Percentiles rank a stretch among this genome's conserved stretches.
These are phyloP conservation scores for Solanum neorickii DNA, from an alignment of 257 asterid genomes.

Conservation along the genomic window DNA sequence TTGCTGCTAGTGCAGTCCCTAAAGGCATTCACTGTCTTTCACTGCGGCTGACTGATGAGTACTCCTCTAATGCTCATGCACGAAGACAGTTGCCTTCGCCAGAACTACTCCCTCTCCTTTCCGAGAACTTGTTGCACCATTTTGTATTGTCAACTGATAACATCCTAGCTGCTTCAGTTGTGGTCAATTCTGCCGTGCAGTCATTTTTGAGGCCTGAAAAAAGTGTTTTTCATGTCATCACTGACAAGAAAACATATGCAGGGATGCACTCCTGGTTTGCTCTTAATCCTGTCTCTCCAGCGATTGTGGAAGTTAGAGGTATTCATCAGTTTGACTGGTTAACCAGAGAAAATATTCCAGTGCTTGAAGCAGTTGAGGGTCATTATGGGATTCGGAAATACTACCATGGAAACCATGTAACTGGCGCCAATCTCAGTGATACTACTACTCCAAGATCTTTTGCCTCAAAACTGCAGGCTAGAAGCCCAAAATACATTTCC, in stretches of 20 bases:
- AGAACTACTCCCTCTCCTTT: conserved; percentile 75
- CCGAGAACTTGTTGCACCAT: conserved; percentile 75
- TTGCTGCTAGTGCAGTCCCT: conserved; percentile 82
- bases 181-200: conserved; percentile 72
- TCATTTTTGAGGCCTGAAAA: conserved; percentile 69
- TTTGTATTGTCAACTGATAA: conserved; percentile 91
- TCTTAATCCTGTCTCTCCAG: conserved; percentile 68
- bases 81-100: conserved; percentile 92
- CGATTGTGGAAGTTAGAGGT: conserved; percentile 88
- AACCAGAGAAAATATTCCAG: conserved; percentile 92
- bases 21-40: conserved; percentile 87
- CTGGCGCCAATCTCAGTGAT: conserved; percentile 68
- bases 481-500: conserved; percentile 87
- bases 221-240: conserved; percentile 85
- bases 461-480: conserved; percentile 88
- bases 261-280: conserved; percentile 99
- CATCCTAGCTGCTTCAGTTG: conserved; percentile 95
- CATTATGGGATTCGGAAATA: conserved; percentile 63
- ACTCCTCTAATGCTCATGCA: conserved; percentile 93
- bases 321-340: conserved; percentile 97
- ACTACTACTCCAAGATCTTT: conserved; percentile 65
- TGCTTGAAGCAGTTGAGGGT: conserved; percentile 92
- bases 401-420: conserved; percentile 87
- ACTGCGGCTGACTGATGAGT: conserved; percentile 82
- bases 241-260: conserved; percentile 95